Conservation (phyloP, 768 basidiomycete species). For the Auricularia sp. region DNA sequence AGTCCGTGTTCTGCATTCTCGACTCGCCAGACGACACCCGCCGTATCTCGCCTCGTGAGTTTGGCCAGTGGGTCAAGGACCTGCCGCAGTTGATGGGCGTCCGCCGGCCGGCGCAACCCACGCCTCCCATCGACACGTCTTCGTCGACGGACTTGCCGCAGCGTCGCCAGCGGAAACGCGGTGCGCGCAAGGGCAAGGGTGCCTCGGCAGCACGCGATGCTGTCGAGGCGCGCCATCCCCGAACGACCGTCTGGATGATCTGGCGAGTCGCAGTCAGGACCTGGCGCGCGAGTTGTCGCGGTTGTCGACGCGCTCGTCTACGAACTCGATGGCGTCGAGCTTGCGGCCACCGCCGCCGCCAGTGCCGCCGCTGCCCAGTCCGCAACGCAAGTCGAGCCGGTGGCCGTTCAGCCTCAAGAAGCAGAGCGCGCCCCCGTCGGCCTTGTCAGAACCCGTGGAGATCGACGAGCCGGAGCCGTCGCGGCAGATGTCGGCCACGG, state of each 20-base stretch:
- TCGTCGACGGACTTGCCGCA: conserved; percentile 25
- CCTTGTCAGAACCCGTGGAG: conserved; percentile 1
- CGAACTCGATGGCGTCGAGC: neutral
- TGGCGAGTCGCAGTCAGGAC: neutral
- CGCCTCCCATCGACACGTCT: neutral
- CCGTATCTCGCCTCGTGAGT: conserved; percentile 71
- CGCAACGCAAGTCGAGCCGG: neutral
- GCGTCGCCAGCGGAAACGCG: conserved; percentile 62
- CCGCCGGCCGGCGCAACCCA: neutral
- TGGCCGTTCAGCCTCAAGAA: neutral
- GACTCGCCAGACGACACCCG: conserved; percentile 51
- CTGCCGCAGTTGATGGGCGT: conserved; percentile 61
- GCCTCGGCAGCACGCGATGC: conserved; percentile 19
- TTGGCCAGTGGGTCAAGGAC: conserved; percentile 77
- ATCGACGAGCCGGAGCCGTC: conserved; percentile 7
- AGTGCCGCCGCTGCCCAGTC: neutral
- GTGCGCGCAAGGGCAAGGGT: conserved; percentile 75
- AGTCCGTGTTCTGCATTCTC: conserved; percentile 74
- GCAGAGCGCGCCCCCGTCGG: conserved; percentile 2
- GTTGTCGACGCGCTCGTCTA: conserved; percentile 2
- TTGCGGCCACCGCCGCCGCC: neutral
- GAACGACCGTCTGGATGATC: neutral
- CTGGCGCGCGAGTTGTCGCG: conserved; percentile 7
- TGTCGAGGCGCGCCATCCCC: neutral
- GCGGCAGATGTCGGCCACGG: conserved; percentile 50